Conservation (phyloP, 164 flowering plant genomes). For the Paratinospora sagittata region DNA sequence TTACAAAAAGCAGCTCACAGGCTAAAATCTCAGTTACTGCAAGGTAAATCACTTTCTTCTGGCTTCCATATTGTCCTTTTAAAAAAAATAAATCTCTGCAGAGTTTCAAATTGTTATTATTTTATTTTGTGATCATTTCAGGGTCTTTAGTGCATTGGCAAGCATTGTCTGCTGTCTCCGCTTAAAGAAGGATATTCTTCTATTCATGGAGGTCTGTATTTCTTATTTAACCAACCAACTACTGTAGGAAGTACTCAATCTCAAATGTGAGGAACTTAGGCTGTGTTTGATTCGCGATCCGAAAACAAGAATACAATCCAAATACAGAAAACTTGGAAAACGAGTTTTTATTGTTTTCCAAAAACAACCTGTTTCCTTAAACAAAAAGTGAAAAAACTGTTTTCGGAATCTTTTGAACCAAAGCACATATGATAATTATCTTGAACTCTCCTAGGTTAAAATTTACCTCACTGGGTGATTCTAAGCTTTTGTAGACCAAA, state of each 20-base stretch:
- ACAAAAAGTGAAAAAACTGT: no score
- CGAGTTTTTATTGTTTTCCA: no score
- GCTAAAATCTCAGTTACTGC: slow-evolving; percentile 16
- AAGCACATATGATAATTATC: no score
- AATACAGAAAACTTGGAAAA: no score
- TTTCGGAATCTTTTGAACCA: no score
- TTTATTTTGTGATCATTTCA: slow-evolving; percentile 21
- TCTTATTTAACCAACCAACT: background rate
- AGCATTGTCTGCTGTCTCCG: slow-evolving; percentile 31
- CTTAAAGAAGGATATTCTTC: slow-evolving; percentile 39
- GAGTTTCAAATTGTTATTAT: background rate
- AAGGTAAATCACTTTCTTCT: slow-evolving; percentile 28
- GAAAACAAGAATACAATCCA: no score
- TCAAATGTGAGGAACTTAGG: background rate
- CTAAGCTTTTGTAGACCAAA: no score
- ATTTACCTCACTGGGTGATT: no score
- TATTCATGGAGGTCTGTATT: slow-evolving; percentile 43
- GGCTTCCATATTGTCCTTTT: slow-evolving; percentile 6
- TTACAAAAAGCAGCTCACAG: slow-evolving; percentile 12
- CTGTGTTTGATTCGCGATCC: no score
- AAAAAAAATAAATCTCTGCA: background rate
- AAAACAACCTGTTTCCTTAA: no score
- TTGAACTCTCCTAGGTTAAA: background rate
- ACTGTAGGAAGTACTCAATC: background rate
- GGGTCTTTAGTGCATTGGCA: slow-evolving; percentile 46